phyloP scores from a whole-genome alignment of 2,329 filamentous ascomycete genomes.

The Onygenales sp. region DNA sequence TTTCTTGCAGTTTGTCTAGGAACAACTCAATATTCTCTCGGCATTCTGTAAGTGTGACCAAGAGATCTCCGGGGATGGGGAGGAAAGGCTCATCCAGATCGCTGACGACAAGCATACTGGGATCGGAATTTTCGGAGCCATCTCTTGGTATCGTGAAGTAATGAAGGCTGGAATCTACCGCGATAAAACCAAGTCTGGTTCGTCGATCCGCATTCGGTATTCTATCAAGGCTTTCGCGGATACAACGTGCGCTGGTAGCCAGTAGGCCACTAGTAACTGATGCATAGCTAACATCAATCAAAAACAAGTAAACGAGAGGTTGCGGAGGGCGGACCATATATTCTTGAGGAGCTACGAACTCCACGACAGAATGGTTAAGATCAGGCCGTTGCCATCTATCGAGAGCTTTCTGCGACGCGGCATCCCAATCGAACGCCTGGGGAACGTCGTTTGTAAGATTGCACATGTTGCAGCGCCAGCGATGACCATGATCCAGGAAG shows the following conservation, averaged over 20 bases:
- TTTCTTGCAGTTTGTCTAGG: constrained; percentile 79
- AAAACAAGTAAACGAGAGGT: constrained; percentile 88
- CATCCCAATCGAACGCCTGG: constrained; percentile 99
- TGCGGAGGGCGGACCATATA: constrained; percentile 98
- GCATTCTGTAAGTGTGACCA: constrained; percentile 82
- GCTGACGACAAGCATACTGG: constrained; percentile 86
- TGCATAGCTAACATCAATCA: constrained; percentile 88
- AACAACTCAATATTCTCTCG: constrained; percentile 86
- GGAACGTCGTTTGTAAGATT: constrained; percentile 97
- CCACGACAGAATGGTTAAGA: constrained; percentile 91
- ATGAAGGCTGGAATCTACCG: constrained; percentile 86
- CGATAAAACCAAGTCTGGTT: constrained; percentile 88
- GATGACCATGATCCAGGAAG: constrained; percentile 92
- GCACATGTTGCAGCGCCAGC: constrained; percentile 99
- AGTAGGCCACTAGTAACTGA: constrained; percentile 83
- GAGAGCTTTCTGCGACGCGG: constrained; percentile 77
- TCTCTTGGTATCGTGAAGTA: constrained; percentile 95
- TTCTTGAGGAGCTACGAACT: constrained; percentile 95
- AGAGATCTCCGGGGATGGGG: constrained; percentile 80
- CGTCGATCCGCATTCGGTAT: constrained; percentile 97
- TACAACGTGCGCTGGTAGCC: constrained; percentile 85
- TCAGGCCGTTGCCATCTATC: constrained; percentile 89
- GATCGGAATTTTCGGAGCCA: constrained; percentile 71
- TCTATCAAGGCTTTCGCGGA: constrained; percentile 86
- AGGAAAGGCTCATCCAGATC: constrained; percentile 95